phyloP scores from a whole-genome alignment of 2,329 filamentous ascomycete species.

The Pleoardoris graminearum region DNA sequence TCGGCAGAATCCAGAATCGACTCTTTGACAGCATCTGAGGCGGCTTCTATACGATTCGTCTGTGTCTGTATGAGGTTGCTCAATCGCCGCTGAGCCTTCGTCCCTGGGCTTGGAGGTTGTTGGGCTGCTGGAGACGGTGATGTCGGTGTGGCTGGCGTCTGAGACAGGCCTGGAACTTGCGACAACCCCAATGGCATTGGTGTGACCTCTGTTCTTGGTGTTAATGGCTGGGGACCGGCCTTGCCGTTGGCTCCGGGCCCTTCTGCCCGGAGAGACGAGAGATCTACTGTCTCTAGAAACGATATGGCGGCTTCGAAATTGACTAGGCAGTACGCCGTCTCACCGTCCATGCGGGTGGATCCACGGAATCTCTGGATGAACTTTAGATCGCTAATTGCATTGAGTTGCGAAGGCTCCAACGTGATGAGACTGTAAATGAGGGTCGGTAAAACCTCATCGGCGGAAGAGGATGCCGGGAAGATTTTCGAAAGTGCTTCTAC shows the following conservation, averaged over 20 bases:
- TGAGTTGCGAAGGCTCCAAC: constrained; percentile 79
- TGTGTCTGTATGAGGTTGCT: constrained; percentile 87
- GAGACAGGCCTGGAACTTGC: constrained; percentile 44
- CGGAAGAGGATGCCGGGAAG: constrained; percentile 77
- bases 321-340: constrained; percentile 93
- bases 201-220: constrained; percentile 45
- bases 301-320: constrained; percentile 94
- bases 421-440: constrained; percentile 96
- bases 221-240: constrained; percentile 52
- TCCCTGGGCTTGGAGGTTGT: constrained; percentile 41
- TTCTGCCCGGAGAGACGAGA: constrained; percentile 82
- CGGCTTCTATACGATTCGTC: constrained; percentile 77
- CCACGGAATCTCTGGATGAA: constrained; percentile 94
- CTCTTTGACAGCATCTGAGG: constrained; percentile 76
- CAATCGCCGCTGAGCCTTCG: constrained; percentile 71
- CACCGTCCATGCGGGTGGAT: constrained; percentile 83
- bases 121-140: constrained; percentile 21
- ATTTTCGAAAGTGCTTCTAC: constrained; percentile 78
- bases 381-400: constrained; percentile 89
- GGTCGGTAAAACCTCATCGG: constrained; percentile 95
- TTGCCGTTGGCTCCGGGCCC: constrained; percentile 69
- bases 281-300: constrained; percentile 92
- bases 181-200: constrained; percentile 47
- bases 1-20: constrained; percentile 78
- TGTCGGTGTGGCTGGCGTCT: constrained; percentile 43